Evolutionary conservation across 345 rosid genomes (phyloP), one percentile per base, ranked within the genome.

Genomic region (Eucalyptus coolabah): DNA sequence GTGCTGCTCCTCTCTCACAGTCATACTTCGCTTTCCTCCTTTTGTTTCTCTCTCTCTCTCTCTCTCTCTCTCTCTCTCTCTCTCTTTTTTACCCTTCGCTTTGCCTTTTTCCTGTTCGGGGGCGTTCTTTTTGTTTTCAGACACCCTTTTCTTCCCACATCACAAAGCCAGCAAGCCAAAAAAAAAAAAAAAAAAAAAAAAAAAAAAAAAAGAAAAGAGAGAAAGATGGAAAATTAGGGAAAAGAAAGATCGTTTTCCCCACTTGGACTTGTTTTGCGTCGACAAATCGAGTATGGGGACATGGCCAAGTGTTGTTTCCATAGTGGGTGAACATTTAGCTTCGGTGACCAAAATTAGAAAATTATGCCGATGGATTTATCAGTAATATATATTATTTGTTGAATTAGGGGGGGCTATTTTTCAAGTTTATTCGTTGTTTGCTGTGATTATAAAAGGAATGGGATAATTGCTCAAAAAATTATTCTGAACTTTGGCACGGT

Each of bases 11-110:
- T 91, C 87, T 88, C 87, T 93, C 86, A 86, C 60, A 86, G 90
- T 93, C 93, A 91, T 93, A 91, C 92, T 90, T 95, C 94, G 91
- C 95, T 93, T 91, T 94, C 93, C 89, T 91, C 90, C 59, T 63
- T 86, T 87, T 86, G 77, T 82, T 87, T 83, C 67, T 83, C 34
- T 34, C 37, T 49, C 60, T 12, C 10, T 83, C 26, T 18, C 15
- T 9, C 59, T 42, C 7, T 59, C 40, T n/a, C 49, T 86, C 89
- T 90, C 21, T 49, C 13, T 47, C 49, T 47, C 47, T 45, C 47
- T 45, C 47, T 53, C 8, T 90, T 86, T 49, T 87, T 88, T 53
- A 88, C 6, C n/a, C 59, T 45, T 34, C 13, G 23, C 88, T 92
- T 89, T 88, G 89, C 85, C 91, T 91, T 90, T 94, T 92, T 87